A percentile compares a stretch with the other conserved stretches of the same genome.
Conservation (phyloP, 352 stramenopile genomes). For the Phytopythium boreale region DNA sequence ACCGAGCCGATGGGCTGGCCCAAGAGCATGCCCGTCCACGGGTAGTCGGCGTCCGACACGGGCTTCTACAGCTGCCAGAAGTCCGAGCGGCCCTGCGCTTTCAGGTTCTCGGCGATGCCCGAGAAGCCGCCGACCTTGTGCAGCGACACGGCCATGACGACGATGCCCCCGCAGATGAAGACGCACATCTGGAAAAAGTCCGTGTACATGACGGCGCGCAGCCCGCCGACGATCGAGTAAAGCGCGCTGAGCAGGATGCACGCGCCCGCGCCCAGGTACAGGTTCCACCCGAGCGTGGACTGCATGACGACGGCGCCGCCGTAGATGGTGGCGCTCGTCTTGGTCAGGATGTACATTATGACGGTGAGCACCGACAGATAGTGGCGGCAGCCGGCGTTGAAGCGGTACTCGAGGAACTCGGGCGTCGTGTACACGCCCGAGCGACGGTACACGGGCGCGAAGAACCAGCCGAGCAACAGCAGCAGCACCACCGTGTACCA, state of each 20-base stretch:
- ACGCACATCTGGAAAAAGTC: slow-evolving; percentile 70
- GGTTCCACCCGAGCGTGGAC: slow-evolving; percentile 54
- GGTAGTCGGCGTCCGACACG: slow-evolving; percentile 50
- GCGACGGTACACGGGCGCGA: slow-evolving; percentile 59
- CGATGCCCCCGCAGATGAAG: slow-evolving; percentile 53
- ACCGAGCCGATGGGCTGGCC: slow-evolving; percentile 55
- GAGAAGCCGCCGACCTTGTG: slow-evolving; percentile 54
- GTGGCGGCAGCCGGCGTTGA: slow-evolving; percentile 43
- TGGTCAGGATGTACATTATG: slow-evolving; percentile 70
- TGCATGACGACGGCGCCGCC: slow-evolving; percentile 61
- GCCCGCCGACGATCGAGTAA: slow-evolving; percentile 57
- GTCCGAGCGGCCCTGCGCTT: slow-evolving; percentile 31
- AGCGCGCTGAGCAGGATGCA: slow-evolving; percentile 51
- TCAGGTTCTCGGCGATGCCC: slow-evolving; percentile 47
- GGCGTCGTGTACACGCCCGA: slow-evolving; percentile 55
- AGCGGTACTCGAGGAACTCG: slow-evolving; percentile 51
- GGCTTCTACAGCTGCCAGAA: slow-evolving; percentile 61
- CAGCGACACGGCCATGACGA: slow-evolving; percentile 50
- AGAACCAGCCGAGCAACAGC: slow-evolving; percentile 56
- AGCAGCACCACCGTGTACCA: slow-evolving; percentile 59
- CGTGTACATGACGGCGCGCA: slow-evolving; percentile 71
- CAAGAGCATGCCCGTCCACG: slow-evolving; percentile 71
- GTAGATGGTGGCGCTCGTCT: slow-evolving; percentile 67
- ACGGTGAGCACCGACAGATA: slow-evolving; percentile 57
- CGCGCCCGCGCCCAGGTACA: slow-evolving; percentile 44